Conservation (phyloP, 352 stramenopile species). For the Phytophthora constricta region DNA sequence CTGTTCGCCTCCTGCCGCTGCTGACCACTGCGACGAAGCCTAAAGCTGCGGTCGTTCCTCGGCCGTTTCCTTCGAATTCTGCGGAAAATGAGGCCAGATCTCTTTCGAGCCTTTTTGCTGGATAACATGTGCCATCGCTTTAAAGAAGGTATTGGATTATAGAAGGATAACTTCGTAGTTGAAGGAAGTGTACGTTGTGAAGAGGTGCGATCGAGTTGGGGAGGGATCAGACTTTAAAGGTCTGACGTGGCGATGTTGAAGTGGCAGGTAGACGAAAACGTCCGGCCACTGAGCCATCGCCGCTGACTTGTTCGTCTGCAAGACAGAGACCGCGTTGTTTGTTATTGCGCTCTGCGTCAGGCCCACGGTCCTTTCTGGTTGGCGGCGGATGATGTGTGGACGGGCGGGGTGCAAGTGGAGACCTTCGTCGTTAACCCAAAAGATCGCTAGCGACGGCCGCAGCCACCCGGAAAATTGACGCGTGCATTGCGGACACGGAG, state of each 20-base stretch:
- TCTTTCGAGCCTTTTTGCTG: constrained; percentile 1
- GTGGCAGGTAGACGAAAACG: no score
- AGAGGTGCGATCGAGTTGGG: neutral
- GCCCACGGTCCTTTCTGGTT: constrained; percentile 1
- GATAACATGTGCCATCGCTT: no score
- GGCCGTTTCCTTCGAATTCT: constrained; percentile 26
- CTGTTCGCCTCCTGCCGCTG: constrained; percentile 19
- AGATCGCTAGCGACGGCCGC: constrained; percentile 6
- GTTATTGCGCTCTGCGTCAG: no score
- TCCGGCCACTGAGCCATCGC: no score
- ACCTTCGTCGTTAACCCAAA: constrained; percentile 26
- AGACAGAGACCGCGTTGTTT: no score
- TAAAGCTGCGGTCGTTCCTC: constrained; percentile 1
- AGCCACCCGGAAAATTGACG: no score
- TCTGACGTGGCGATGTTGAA: constrained; percentile 32
- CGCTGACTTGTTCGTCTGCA: no score
- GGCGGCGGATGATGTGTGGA: neutral
- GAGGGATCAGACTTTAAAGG: neutral
- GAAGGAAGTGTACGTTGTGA: neutral
- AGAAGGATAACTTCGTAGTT: neutral
- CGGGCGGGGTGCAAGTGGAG: constrained; percentile 4
- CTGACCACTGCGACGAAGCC: constrained; percentile 9
- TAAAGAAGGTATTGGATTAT: constrained; percentile 1
- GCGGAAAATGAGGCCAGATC: constrained; percentile 31
- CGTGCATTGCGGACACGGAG: neutral